Conservation (phyloP, 139 green algal species). For the Chlamydomonas schloesseri region DNA sequence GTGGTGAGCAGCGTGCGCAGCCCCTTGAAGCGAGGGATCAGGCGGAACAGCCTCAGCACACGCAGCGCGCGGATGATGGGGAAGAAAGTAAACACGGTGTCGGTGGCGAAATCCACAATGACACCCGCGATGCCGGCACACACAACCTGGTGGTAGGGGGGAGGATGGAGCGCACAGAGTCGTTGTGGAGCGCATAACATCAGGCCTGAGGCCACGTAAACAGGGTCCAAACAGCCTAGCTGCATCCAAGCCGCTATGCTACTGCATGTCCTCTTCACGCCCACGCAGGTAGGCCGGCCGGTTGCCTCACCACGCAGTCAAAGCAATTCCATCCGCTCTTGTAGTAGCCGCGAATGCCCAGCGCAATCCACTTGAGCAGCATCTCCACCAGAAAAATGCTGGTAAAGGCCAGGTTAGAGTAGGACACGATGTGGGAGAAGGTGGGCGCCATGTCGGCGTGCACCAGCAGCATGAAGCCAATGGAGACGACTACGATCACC, state of each 20-base stretch:
- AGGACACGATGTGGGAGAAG: conserved; percentile 21
- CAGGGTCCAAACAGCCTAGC: too few relatives aligned
- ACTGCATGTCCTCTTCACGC: too few relatives aligned
- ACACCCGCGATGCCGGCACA: conserved; percentile 53
- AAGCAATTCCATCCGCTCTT: conserved; percentile 78
- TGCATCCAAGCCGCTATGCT: too few relatives aligned
- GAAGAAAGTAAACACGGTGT: background rate
- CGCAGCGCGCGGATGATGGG: conserved; percentile 70
- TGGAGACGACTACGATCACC: conserved; percentile 48
- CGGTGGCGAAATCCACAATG: conserved; percentile 5
- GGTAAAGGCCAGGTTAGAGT: conserved; percentile 52
- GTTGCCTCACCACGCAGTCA: conserved; percentile 64
- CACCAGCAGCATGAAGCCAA: conserved; percentile 52
- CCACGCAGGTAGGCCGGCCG: too few relatives aligned
- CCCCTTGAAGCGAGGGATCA: conserved; percentile 75
- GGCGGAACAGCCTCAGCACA: conserved; percentile 73
- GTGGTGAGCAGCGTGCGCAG: conserved; percentile 77
- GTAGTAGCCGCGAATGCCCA: conserved; percentile 25
- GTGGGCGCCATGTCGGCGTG: conserved; percentile 45
- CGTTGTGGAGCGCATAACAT: too few relatives aligned
- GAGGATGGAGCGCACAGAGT: background rate
- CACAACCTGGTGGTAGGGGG: conserved; percentile 45
- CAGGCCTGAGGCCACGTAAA: too few relatives aligned
- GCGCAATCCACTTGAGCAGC: conserved; percentile 49
- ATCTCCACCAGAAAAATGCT: conserved; percentile 53